Evolutionary conservation across 2,329 filamentous ascomycete genomes (phyloP).

Genomic region (Colletotrichum tofieldiae): DNA sequence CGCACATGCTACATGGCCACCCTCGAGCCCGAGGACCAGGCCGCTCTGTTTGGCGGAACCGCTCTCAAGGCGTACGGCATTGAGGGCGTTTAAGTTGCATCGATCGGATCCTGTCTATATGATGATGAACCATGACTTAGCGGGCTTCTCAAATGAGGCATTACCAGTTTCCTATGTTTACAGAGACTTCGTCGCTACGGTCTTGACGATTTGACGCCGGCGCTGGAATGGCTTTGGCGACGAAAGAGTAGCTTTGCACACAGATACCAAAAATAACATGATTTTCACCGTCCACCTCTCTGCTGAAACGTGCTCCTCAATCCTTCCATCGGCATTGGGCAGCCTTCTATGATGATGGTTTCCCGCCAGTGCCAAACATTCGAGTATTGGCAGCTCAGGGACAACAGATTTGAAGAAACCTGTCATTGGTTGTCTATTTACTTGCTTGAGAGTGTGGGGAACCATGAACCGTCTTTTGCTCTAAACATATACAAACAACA

Average conservation of each 20-base stretch:
- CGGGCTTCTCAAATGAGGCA: neutral
- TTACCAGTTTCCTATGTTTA: neutral
- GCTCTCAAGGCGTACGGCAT: conserved; percentile 78
- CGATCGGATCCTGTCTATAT: neutral
- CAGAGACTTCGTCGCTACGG: neutral
- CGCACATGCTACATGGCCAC: conserved; percentile 75
- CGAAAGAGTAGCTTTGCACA: conserved; percentile 21
- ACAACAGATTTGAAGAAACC: neutral
- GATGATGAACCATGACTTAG: neutral
- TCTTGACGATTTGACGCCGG: conserved; percentile 15
- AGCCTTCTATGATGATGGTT: neutral
- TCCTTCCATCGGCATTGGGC: neutral
- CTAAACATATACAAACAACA: neutral
- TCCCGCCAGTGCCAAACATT: neutral
- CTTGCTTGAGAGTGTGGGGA: too few species aligned
- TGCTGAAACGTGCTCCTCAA: neutral
- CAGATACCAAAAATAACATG: conserved; percentile 41
- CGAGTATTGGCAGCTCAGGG: neutral
- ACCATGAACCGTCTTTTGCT: neutral
- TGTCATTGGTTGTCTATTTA: too few species aligned
- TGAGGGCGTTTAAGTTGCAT: conserved; percentile 3
- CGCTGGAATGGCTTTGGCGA: conserved; percentile 21
- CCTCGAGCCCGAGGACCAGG: conserved; percentile 73
- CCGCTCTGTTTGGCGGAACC: conserved; percentile 80
- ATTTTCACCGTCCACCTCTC: neutral